phyloP scores from a whole-genome alignment of 179 eudicot genomes.

The Carnegiea gigantea region DNA sequence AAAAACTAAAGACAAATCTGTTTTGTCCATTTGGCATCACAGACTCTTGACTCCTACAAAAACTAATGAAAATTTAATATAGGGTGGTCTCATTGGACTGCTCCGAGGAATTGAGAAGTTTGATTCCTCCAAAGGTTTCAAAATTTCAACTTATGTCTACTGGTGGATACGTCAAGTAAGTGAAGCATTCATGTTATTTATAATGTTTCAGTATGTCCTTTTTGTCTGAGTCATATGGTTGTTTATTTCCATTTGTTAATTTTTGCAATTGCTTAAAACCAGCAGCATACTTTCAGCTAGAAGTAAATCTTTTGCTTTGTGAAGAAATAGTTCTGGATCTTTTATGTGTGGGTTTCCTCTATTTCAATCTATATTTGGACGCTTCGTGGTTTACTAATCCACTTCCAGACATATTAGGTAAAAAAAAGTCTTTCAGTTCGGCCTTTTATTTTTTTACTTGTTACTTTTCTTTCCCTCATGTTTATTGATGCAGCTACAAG shows the following conservation, averaged over 20 bases:
- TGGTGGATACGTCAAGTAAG: conserved; percentile 99
- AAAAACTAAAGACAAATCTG: neutral
- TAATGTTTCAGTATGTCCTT: neutral
- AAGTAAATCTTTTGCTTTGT: neutral
- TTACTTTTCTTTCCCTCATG: neutral
- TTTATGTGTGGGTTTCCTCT: too few relatives aligned
- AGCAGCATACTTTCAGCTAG: neutral
- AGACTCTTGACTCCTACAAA: conserved; percentile 5
- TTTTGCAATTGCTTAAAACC: neutral
- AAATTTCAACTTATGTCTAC: conserved; percentile 93
- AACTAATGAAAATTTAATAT: conserved; percentile 17
- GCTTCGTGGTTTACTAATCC: neutral
- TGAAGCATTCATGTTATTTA: neutral
- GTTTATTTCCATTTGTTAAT: neutral
- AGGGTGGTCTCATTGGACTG: conserved; percentile 94
- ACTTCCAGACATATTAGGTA: neutral
- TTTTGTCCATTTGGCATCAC: conserved; percentile 5
- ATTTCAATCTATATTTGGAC: neutral
- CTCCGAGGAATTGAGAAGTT: conserved; percentile 94
- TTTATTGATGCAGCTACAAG: neutral
- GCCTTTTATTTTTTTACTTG: too few relatives aligned
- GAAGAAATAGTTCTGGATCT: too few relatives aligned
- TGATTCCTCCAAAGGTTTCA: conserved; percentile 93
- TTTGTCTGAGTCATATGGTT: neutral
- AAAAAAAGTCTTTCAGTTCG: neutral